Evolutionary conservation across 805 yeast genomes (phyloP).

Genomic region (Limtongozyma cylindracea): DNA sequence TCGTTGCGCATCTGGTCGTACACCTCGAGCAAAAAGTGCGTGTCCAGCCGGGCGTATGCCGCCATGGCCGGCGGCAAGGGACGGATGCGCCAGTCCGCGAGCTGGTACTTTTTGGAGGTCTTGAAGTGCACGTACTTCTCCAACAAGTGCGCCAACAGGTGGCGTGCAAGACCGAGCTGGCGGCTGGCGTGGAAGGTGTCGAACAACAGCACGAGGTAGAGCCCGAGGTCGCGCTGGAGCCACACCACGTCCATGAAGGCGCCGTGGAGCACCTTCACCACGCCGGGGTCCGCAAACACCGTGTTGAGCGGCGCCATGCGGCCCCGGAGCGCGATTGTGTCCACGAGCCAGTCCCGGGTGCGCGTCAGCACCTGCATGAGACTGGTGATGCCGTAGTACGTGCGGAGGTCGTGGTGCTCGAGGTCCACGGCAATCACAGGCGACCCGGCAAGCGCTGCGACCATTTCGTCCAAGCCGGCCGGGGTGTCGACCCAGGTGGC

Average conservation of each 20-base stretch:
- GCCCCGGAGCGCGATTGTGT: slow-evolving; percentile 57
- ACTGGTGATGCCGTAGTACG: slow-evolving; percentile 78
- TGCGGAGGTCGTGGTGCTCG: slow-evolving; percentile 84
- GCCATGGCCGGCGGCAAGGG: slow-evolving; percentile 59
- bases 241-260: slow-evolving; percentile 93
- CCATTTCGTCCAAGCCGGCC: slow-evolving; percentile 24
- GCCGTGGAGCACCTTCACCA: slow-evolving; percentile 84
- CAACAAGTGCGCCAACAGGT: slow-evolving; percentile 62
- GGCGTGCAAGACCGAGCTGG: slow-evolving; percentile 54
- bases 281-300: slow-evolving; percentile 58
- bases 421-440: slow-evolving; percentile 75
- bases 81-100: slow-evolving; percentile 90
- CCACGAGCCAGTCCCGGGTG: slow-evolving; percentile 67
- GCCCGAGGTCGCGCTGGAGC: slow-evolving; percentile 88
- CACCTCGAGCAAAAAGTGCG: slow-evolving; percentile 70
- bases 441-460: slow-evolving; percentile 20
- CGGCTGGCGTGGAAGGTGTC: slow-evolving; percentile 86
- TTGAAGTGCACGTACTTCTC: slow-evolving; percentile 62
- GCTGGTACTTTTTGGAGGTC: slow-evolving; percentile 83
- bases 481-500: slow-evolving; percentile 52
- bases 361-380: slow-evolving; percentile 79
- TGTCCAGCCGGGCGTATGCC: slow-evolving; percentile 82
- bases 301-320: slow-evolving; percentile 41
- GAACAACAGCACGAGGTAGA: slow-evolving; percentile 70
- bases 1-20: slow-evolving; percentile 48